A percentile compares a stretch with the other conserved stretches of the same genome.
Conservation (phyloP, 2,329 filamentous ascomycete genomes). For the Xylariaceae sp. region DNA sequence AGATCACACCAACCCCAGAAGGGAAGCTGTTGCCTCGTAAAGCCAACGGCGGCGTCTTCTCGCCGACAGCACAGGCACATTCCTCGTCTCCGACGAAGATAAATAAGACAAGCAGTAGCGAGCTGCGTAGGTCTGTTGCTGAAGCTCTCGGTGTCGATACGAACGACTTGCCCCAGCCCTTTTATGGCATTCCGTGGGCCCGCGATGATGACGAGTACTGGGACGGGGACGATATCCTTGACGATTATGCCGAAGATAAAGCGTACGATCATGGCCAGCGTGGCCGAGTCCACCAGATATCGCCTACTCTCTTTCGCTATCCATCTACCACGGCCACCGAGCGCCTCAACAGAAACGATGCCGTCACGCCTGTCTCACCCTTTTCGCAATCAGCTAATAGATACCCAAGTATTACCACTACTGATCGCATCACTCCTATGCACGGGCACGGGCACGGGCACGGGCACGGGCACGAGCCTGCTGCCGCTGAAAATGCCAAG, state of each 20-base stretch:
- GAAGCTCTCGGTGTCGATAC: slow-evolving; percentile 27
- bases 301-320: slow-evolving; percentile 11
- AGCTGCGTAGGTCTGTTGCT: slow-evolving; percentile 27
- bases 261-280: background rate
- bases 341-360: slow-evolving; percentile 9
- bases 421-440: slow-evolving; percentile 18
- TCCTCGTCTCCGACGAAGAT: slow-evolving; percentile 12
- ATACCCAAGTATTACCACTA: background rate
- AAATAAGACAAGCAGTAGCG: slow-evolving; percentile 13
- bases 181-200: slow-evolving; percentile 32
- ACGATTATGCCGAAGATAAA: background rate
- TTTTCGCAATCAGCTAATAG: slow-evolving; percentile 28
- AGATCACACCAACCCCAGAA: slow-evolving; percentile 9
- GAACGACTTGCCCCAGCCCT: slow-evolving; percentile 26
- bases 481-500: background rate
- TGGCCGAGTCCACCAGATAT: slow-evolving; percentile 9
- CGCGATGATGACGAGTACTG: slow-evolving; percentile 12
- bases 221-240: background rate
- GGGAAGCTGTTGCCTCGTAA: slow-evolving; percentile 9
- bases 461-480: slow-evolving; percentile 9
- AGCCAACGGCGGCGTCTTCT: slow-evolving; percentile 15
- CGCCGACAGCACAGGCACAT: slow-evolving; percentile 22
- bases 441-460: slow-evolving; percentile 9
- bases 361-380: slow-evolving; percentile 6
- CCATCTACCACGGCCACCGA: slow-evolving; percentile 1